Evolutionary conservation across 176 grass and related monocot genomes (phyloP), one percentile per base, ranked within the genome.

Genomic region (Elymus sibiricus): DNA sequence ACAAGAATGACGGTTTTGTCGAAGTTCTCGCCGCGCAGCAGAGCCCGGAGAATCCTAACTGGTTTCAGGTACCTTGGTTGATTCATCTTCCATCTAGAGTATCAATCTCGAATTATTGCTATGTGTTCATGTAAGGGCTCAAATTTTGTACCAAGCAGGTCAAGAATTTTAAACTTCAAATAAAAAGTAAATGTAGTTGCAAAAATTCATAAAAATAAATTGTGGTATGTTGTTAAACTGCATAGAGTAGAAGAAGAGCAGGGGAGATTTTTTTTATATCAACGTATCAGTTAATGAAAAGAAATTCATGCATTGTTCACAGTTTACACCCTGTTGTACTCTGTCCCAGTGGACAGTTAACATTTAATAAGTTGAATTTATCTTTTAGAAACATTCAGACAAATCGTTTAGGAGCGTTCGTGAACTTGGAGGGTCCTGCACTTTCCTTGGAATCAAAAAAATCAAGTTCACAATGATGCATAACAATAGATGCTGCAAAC

Each of bases 1-100:
- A 99, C 90, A 96, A 99, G 89, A 95, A 99, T 22, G 97, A 99
- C 47, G 94, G 94, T 7, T 99, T 97, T 19, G 97, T 99, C n/a
- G 97, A 97, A 82, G 97, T 99, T 24, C 90, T 99, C 75, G 97
- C 97, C 4, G 97, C 97, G 0, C 92, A 99, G 29, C 97, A 99
- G 87, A 99, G 97, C 35, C 97, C 92, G 11, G 97, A 99, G 88
- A 99, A 99, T 83, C 97, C 97, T 19, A 86, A 99, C 80, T 99
- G 97, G 94, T 99, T 99, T 88, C 97, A 99, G 94, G 97, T 99
- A 93, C 67, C 35, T 43, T 58, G 38, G 51, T 70, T 22, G 8
- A 61, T 79, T 65, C 79, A 22, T 74, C 19, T 75, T 84, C 5
- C 12, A 39, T 82, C 64, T 53, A 19, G 49, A 19, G 15, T 78